Percentiles rank a stretch among this genome's conserved stretches.
These are phyloP conservation scores for Exserohilum rostratum DNA, from an alignment of 2,329 filamentous ascomycete genomes.

Conservation along the genomic window DNA sequence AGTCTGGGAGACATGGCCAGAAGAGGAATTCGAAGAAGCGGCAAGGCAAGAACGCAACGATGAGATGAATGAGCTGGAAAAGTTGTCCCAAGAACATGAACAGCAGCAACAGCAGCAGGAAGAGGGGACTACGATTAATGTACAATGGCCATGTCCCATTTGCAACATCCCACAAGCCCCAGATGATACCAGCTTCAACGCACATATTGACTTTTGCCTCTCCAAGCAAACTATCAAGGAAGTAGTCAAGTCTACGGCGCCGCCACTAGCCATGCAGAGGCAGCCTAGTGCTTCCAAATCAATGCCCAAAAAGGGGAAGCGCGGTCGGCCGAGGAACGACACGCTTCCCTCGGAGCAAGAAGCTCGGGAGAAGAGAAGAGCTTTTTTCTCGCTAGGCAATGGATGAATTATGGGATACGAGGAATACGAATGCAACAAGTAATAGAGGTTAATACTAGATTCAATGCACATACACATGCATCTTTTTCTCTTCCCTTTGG, in stretches of 20 bases:
- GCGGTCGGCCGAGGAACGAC: conserved; percentile 38
- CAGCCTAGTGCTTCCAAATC: conserved; percentile 18
- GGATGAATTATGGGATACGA: background rate
- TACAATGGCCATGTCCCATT: conserved; percentile 84
- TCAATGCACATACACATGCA: background rate
- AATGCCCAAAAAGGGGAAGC: conserved; percentile 36
- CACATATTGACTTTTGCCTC: conserved; percentile 90
- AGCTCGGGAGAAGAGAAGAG: conserved; percentile 38
- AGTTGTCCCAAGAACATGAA: conserved; percentile 64
- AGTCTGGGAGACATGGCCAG: conserved; percentile 71
- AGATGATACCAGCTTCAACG: conserved; percentile 80
- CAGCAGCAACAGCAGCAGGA: conserved; percentile 10
- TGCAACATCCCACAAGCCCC: conserved; percentile 77
- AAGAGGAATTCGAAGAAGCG: conserved; percentile 68
- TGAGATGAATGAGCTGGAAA: conserved; percentile 66
- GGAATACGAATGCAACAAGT: background rate
- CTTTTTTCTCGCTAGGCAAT: conserved; percentile 38
- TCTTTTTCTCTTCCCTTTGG: background rate
- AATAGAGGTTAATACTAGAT: background rate
- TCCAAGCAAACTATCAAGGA: conserved; percentile 86
- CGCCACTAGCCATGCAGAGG: conserved; percentile 7
- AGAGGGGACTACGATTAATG: conserved; percentile 23
- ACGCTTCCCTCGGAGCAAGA: conserved; percentile 25
- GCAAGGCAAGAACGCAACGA: conserved; percentile 65
- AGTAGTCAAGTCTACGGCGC: conserved; percentile 64